Percentiles rank a stretch among this genome's conserved stretches.
Conservation (phyloP, 371 early-diverging fungal genomes). For the Syncephalastrum racemosum region DNA sequence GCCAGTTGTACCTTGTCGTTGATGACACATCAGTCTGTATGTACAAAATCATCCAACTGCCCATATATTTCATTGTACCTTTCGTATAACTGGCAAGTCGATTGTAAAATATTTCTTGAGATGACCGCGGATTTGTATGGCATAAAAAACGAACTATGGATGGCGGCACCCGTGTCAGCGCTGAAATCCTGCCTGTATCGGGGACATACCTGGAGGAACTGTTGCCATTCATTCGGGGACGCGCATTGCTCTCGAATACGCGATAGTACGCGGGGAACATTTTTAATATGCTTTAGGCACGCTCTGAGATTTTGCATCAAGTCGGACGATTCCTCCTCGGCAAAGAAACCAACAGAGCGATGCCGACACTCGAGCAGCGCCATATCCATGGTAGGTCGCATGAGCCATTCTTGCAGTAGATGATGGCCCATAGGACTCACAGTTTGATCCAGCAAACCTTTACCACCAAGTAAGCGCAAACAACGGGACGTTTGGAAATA, state of each 20-base stretch:
- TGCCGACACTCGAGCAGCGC: constrained; percentile 52
- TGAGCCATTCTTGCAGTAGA: constrained; percentile 64
- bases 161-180: not conserved
- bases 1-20: no score
- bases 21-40: no score
- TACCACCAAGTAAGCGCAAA: no score
- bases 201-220: constrained; percentile 56
- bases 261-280: constrained; percentile 56
- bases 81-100: constrained; percentile 24
- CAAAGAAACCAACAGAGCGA: constrained; percentile 52
- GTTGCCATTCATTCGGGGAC: constrained; percentile 66
- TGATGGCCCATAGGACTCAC: constrained; percentile 57
- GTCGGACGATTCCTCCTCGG: constrained; percentile 24
- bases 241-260: constrained; percentile 51
- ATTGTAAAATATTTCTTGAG: constrained; percentile 22
- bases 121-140: constrained; percentile 49
- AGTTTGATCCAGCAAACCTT: constrained; percentile 66
- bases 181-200: not conserved
- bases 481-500: not conserved
- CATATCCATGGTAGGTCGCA: constrained; percentile 57
- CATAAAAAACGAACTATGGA: constrained; percentile 60
- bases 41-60: no score
- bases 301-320: constrained; percentile 33
- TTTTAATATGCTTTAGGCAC: constrained; percentile 58
- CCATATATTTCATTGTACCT: no score